Evolutionary conservation across 306 rosid species (phyloP).

Genomic region (Albizia julibrissin): DNA sequence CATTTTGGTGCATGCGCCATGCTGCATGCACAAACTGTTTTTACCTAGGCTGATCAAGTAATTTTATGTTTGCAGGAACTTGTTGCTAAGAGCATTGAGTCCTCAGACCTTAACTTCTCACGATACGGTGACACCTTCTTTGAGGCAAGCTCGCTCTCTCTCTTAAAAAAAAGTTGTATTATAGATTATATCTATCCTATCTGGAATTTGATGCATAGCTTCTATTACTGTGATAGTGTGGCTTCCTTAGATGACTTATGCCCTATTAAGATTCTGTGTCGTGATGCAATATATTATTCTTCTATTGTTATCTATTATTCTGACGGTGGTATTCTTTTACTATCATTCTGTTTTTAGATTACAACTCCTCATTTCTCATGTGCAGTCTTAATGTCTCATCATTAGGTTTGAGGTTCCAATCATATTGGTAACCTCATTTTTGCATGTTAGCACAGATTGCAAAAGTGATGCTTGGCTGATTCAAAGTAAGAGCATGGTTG

Average conservation of each 20-base stretch:
- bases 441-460: not conserved
- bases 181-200: constrained; percentile 9
- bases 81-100: constrained; percentile 68
- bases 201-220: not conserved
- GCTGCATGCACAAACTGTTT: not conserved
- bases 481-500: not conserved
- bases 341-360: not conserved
- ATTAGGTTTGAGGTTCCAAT: not conserved
- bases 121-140: constrained; percentile 87
- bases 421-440: not conserved
- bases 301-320: not conserved
- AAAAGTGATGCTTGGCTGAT: not conserved
- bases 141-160: constrained; percentile 47
- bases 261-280: not conserved
- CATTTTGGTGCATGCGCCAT: not conserved
- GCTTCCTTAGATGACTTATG: constrained; percentile 7
- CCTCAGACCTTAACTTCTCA: constrained; percentile 75
- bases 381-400: not conserved
- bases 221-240: constrained; percentile 7
- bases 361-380: not conserved
- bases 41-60: not conserved
- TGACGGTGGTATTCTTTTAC: not conserved
- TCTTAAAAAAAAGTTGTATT: not conserved
- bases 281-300: not conserved
- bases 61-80: constrained; percentile 53